These are phyloP conservation scores for Fraxinus velutina DNA, from an alignment of 305 asterid genomes.

Conservation along the genomic window DNA sequence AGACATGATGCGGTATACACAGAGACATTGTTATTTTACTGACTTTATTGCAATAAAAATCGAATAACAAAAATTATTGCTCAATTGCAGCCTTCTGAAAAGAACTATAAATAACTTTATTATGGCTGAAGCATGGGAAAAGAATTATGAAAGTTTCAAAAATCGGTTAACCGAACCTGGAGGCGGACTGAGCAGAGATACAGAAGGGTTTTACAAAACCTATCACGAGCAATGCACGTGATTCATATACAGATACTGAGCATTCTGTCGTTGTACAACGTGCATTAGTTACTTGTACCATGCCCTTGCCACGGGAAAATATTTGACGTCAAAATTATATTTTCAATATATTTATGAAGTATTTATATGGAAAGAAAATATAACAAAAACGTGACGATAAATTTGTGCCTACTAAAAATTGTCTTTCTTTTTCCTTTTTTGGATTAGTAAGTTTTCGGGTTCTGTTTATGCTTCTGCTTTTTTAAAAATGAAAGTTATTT, in stretches of 20 bases:
- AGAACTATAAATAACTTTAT: background rate
- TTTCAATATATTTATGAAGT: background rate
- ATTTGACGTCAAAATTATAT: background rate
- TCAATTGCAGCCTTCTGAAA: background rate
- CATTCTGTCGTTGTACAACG: background rate
- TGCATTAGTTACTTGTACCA: background rate
- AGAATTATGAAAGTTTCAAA: background rate
- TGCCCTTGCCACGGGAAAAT: background rate
- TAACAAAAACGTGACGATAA: background rate
- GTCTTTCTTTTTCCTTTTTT: background rate
- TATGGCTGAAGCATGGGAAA: background rate
- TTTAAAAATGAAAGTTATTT: background rate
- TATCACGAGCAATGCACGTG: background rate
- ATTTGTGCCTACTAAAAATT: background rate
- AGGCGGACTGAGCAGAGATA: background rate
- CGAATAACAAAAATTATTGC: background rate
- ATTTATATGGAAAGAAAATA: background rate
- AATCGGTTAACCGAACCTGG: background rate
- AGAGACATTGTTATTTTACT: slow-evolving; percentile 37
- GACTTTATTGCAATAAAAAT: background rate
- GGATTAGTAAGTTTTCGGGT: background rate
- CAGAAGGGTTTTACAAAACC: background rate
- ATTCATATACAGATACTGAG: background rate
- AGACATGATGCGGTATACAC: slow-evolving; percentile 33
- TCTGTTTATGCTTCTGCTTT: background rate